Evolutionary conservation across 805 yeast genomes (phyloP).

Genomic region (Candida golubevii): DNA sequence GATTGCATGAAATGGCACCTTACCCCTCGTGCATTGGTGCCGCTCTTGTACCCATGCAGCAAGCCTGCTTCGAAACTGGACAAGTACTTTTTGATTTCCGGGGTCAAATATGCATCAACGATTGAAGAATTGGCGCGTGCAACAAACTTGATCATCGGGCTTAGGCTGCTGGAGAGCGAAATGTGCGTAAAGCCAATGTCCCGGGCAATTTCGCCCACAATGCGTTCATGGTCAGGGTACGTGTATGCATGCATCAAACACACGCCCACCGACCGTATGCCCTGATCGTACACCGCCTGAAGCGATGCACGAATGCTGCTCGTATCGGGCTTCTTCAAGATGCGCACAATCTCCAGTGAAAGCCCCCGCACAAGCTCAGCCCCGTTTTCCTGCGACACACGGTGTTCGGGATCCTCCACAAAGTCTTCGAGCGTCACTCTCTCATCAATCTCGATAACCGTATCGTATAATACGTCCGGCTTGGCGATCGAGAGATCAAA

Average conservation of each 20-base stretch:
- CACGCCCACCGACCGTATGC: conserved; percentile 25
- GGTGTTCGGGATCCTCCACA: conserved; percentile 13
- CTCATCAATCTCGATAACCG: conserved; percentile 83
- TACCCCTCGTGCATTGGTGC: conserved; percentile 37
- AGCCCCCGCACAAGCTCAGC: conserved; percentile 33
- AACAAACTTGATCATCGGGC: conserved; percentile 43
- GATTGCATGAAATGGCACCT: conserved; percentile 88
- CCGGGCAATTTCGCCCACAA: conserved; percentile 32
- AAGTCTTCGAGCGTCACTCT: conserved; percentile 66
- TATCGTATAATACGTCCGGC: conserved; percentile 65
- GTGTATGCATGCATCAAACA: conserved; percentile 40
- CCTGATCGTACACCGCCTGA: conserved; percentile 19
- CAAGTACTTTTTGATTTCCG: conserved; percentile 33
- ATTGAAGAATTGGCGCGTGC: conserved; percentile 40
- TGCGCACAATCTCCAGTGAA: conserved; percentile 32
- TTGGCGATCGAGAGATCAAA: conserved; percentile 76
- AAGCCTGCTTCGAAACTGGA: conserved; percentile 38
- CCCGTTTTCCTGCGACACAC: conserved; percentile 17
- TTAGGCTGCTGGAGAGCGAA: conserved; percentile 37
- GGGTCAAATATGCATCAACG: conserved; percentile 42
- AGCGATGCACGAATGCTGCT: conserved; percentile 21
- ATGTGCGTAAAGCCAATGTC: conserved; percentile 34
- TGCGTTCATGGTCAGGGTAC: conserved; percentile 35
- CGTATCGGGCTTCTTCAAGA: conserved; percentile 30
- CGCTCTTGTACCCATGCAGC: conserved; percentile 30